These are phyloP conservation scores for Fusarium sp. DNA, from an alignment of 2,329 filamentous ascomycete species.

Conservation along the genomic window DNA sequence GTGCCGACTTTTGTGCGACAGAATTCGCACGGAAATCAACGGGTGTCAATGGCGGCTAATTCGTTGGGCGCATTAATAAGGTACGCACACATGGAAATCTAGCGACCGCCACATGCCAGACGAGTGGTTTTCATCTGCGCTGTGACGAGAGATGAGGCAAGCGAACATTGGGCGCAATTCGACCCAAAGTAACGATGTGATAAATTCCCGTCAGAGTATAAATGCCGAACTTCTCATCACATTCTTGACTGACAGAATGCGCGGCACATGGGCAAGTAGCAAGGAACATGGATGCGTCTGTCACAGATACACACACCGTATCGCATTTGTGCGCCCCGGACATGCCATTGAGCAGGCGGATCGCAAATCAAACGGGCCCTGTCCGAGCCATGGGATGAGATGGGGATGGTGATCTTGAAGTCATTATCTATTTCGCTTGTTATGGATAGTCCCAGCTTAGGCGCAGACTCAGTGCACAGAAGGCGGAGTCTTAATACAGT, in stretches of 20 bases:
- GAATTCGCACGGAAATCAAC: slow-evolving; percentile 40
- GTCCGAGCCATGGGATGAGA: slow-evolving; percentile 11
- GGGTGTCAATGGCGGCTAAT: slow-evolving; percentile 36
- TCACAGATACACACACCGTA: slow-evolving; percentile 44
- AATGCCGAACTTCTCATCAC: slow-evolving; percentile 35
- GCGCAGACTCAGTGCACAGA: background rate
- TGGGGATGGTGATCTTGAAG: slow-evolving; percentile 24
- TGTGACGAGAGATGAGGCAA: slow-evolving; percentile 38
- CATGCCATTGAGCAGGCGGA: slow-evolving; percentile 37
- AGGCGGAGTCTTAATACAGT: slow-evolving; percentile 20
- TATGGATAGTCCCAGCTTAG: slow-evolving; percentile 25
- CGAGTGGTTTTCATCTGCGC: slow-evolving; percentile 25
- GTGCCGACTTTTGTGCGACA: slow-evolving; percentile 39
- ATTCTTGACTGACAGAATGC: slow-evolving; percentile 28
- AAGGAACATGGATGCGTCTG: slow-evolving; percentile 19
- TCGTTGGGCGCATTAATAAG: slow-evolving; percentile 38
- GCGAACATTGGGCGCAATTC: slow-evolving; percentile 30
- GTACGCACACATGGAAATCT: slow-evolving; percentile 38
- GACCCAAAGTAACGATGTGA: slow-evolving; percentile 11
- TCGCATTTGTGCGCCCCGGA: slow-evolving; percentile 41
- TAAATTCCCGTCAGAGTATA: slow-evolving; percentile 7
- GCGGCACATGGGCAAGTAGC: slow-evolving; percentile 19
- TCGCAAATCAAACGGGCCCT: slow-evolving; percentile 34
- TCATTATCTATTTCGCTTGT: slow-evolving; percentile 41
- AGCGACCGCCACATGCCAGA: slow-evolving; percentile 47